Conservation (phyloP, 208 protist species). For the Acanthamoeba lenticulata region DNA sequence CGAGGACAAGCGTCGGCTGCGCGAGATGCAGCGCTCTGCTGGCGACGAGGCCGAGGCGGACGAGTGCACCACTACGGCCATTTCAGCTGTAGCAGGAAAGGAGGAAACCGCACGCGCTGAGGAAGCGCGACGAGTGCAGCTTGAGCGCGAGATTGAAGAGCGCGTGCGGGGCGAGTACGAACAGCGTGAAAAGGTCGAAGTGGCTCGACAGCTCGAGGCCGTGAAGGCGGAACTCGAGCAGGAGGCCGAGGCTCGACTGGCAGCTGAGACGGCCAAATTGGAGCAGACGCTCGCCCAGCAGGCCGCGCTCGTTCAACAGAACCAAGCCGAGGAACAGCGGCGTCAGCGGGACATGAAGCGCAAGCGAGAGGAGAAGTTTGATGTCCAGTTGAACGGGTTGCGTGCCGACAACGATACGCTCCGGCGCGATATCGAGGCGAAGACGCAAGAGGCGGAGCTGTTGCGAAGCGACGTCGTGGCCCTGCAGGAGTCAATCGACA, state of each 20-base stretch:
- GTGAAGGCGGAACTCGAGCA: neutral
- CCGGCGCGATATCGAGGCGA: neutral
- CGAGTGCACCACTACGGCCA: neutral
- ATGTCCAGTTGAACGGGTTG: neutral
- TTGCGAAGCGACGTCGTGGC: neutral
- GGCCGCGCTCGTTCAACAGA: neutral
- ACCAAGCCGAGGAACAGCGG: neutral
- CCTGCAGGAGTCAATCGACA: neutral
- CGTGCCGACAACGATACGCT: neutral
- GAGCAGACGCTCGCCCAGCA: neutral
- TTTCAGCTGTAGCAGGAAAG: too few relatives aligned
- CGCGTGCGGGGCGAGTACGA: neutral
- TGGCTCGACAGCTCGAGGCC: neutral
- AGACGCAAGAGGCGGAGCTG: neutral
- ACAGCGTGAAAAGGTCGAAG: neutral
- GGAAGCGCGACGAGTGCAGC: neutral
- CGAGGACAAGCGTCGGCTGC: conserved; percentile 20
- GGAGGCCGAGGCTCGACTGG: neutral
- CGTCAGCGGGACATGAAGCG: neutral
- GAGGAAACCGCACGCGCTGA: neutral
- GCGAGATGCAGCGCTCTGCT: neutral
- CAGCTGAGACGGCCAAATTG: neutral
- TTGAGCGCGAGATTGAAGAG: neutral
- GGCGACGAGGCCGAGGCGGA: neutral
- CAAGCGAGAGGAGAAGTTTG: neutral